Evolutionary conservation across 768 basidiomycete species (phyloP).

Genomic region (Termitomyces sp.): DNA sequence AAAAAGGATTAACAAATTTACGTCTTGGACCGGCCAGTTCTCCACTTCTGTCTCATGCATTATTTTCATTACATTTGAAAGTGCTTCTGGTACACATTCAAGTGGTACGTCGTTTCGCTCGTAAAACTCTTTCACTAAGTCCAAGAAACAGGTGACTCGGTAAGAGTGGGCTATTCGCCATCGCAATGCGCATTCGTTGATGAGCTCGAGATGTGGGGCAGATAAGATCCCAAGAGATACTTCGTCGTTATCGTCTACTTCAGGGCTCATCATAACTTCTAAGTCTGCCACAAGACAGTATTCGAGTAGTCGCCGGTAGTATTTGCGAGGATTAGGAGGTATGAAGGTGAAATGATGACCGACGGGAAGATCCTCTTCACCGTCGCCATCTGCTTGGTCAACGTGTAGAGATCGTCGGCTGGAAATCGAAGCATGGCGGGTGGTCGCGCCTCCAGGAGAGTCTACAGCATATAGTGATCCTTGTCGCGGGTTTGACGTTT

Average conservation of each 20-base stretch:
- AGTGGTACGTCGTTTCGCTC: conserved; percentile 88
- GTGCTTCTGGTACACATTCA: conserved; percentile 90
- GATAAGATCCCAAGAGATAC: conserved; percentile 92
- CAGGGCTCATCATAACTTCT: conserved; percentile 83
- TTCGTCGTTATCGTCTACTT: conserved; percentile 92
- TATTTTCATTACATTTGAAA: conserved; percentile 66
- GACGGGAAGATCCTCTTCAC: conserved; percentile 65
- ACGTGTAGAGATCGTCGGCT: conserved; percentile 59
- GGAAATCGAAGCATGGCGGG: conserved; percentile 57
- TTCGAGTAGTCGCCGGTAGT: conserved; percentile 81
- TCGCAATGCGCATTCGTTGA: conserved; percentile 81
- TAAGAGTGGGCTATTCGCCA: conserved; percentile 87
- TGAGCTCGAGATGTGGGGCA: conserved; percentile 67
- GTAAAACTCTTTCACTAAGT: conserved; percentile 81
- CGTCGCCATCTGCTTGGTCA: conserved; percentile 33
- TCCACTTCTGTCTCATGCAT: conserved; percentile 65
- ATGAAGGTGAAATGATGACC: conserved; percentile 86
- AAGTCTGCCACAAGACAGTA: conserved; percentile 80
- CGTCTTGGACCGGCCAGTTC: conserved; percentile 79
- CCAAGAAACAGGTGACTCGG: conserved; percentile 75
- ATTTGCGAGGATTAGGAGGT: conserved; percentile 80
- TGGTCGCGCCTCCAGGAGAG: conserved; percentile 23
- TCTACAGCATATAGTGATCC: conserved; percentile 50
- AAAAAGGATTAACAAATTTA: conserved; percentile 34
- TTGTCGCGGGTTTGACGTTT: conserved; percentile 45